phyloP scores from a whole-genome alignment of 1,284 basidiomycete species.

The Ganoderma resinaceum region DNA sequence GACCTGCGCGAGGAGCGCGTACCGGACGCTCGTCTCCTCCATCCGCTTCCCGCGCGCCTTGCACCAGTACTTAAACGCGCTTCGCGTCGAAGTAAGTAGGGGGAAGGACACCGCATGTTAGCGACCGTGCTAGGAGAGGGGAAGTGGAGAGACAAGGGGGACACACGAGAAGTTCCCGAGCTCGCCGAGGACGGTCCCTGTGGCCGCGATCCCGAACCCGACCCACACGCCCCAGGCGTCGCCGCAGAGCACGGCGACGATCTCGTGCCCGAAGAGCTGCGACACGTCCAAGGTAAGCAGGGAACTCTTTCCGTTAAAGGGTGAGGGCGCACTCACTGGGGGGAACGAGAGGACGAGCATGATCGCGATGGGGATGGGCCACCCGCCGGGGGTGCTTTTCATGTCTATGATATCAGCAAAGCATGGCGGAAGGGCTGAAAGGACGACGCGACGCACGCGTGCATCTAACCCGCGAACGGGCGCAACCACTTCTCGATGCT shows the following conservation, averaged over 20 bases:
- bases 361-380: conserved; percentile 86
- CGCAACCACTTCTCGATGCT: conserved; percentile 65
- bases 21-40: conserved; percentile 73
- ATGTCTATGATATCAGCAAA: neutral
- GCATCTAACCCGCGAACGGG: conserved; percentile 60
- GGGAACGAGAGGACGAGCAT: conserved; percentile 82
- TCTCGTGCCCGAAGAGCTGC: conserved; percentile 79
- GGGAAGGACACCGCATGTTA: conserved; percentile 44
- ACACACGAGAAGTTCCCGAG: conserved; percentile 70
- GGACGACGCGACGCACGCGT: conserved; percentile 40
- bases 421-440: neutral
- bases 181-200: conserved; percentile 72
- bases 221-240: conserved; percentile 75
- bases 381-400: conserved; percentile 55
- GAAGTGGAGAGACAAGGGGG: neutral
- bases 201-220: conserved; percentile 72
- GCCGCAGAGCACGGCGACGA: conserved; percentile 75
- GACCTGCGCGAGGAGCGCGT: conserved; percentile 79
- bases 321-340: conserved; percentile 54
- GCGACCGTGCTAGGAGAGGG: neutral
- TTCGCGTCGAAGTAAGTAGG: neutral
- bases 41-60: conserved; percentile 70
- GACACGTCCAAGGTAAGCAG: neutral
- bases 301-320: neutral
- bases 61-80: conserved; percentile 69